Evolutionary conservation across 371 early-diverging fungal genomes (phyloP).

Genomic region (Paraphysoderma sedebokerense): DNA sequence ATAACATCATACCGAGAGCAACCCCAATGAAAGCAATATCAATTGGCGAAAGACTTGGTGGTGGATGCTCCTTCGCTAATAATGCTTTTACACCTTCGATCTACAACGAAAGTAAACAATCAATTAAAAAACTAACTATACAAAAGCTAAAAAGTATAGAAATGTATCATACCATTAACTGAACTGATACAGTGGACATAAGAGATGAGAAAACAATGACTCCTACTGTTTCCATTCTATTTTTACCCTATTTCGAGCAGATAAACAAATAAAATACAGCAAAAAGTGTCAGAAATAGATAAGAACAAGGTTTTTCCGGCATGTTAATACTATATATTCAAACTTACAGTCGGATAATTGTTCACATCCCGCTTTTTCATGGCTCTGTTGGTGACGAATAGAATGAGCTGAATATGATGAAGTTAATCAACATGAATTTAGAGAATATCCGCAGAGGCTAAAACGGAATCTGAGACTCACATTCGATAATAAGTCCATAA

Average conservation of each 20-base stretch:
- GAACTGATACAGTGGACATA: constrained; percentile 77
- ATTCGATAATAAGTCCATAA: constrained; percentile 72
- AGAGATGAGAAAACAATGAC: constrained; percentile 83
- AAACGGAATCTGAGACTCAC: constrained; percentile 1
- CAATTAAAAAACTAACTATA: neutral
- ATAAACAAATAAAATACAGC: neutral
- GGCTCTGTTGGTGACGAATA: constrained; percentile 43
- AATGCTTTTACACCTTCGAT: constrained; percentile 14
- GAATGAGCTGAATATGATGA: constrained; percentile 10
- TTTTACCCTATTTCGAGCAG: constrained; percentile 41
- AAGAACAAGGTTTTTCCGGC: neutral
- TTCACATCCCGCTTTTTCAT: constrained; percentile 36
- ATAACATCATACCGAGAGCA: constrained; percentile 36
- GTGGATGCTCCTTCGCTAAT: constrained; percentile 16
- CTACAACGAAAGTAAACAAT: neutral
- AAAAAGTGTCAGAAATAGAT: neutral
- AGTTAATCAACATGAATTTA: no score
- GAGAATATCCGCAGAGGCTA: neutral
- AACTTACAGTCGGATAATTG: constrained; percentile 59
- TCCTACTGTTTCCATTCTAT: constrained; percentile 76
- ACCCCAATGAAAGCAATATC: constrained; percentile 43
- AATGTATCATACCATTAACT: constrained; percentile 63
- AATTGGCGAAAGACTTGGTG: constrained; percentile 31
- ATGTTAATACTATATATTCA: neutral
- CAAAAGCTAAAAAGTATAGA: neutral